Base-by-base conservation (phyloP, 495 filamentous ascomycete species). In the Friedmanniomyces endolithicus region DNA sequence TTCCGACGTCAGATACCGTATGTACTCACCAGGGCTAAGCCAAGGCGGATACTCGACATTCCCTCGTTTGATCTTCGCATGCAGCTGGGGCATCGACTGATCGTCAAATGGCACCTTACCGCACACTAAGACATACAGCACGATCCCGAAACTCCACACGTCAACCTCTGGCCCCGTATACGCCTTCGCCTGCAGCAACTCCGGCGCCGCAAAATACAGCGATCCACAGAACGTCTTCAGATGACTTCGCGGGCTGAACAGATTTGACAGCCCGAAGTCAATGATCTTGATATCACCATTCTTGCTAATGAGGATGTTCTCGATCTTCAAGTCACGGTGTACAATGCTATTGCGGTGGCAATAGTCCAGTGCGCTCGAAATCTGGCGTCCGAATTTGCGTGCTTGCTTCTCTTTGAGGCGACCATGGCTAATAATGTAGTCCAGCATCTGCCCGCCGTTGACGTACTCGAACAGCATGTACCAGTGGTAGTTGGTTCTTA, bases 401-500 rank as follows among this genome's bases (percentile, higher is more conserved):
- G 92, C 92, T 69, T 95, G 90, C 67, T 99, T 99, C 72, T 99
- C 92, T 74, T 97, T 97, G 62, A 99, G 71, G 56, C 90, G 84
- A 48, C 92, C 94, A 66, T 99, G 92, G 12, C 88, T 95, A 64
- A 99, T 99, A 69, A 99, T 99, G 68, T 99, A 99, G 72, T 99
- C 92, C 41, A 99, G 80, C 92, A 99, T 99, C 69, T 99, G 92
- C 14, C 92, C 94, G 47, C 92, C 92, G 67, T 99, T 96, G 70
- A 99, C 94, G 67, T 95, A 95, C 72, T 99, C 92, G 66, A 97
- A 99, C 22, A 99, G 81, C 92, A 99, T 99, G 68, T 99, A 99
- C 92, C 92, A 99, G 68, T 99, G 92, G 69, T 95, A 92, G 64
- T 88, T 87, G 17, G 92, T 97, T 22, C 89, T 85, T 50, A 96